Conservation (phyloP, 2,329 filamentous ascomycete genomes). For the Botrytis deweyae region DNA sequence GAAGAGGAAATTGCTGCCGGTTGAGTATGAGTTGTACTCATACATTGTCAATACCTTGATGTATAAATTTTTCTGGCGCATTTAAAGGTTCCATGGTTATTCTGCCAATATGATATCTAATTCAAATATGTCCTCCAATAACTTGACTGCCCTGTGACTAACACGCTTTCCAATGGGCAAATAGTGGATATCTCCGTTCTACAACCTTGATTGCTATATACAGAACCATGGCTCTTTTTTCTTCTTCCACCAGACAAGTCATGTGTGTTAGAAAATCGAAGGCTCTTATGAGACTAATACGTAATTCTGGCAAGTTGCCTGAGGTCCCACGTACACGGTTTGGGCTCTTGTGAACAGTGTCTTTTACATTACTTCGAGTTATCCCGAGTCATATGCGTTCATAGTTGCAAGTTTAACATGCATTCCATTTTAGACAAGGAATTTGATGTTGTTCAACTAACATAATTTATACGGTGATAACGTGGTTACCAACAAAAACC, state of each 20-base stretch:
- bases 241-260: neutral
- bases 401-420: neutral
- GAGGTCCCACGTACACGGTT: neutral
- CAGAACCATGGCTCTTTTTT: neutral
- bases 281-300: neutral
- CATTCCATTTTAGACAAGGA: neutral
- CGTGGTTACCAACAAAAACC: neutral
- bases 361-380: neutral
- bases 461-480: neutral
- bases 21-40: conserved; percentile 20
- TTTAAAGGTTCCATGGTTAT: neutral
- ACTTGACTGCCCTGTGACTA: neutral
- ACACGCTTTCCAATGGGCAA: neutral
- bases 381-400: neutral
- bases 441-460: neutral
- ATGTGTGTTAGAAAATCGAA: neutral
- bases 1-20: conserved; percentile 39
- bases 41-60: neutral
- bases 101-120: conserved; percentile 11
- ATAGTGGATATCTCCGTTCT: neutral
- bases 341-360: neutral
- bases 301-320: neutral
- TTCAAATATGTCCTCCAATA: neutral
- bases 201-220: neutral
- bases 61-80: conserved; percentile 7